phyloP scores from a whole-genome alignment of 2,329 filamentous ascomycete genomes.

The Arthrobotrys pseudoclavata region DNA sequence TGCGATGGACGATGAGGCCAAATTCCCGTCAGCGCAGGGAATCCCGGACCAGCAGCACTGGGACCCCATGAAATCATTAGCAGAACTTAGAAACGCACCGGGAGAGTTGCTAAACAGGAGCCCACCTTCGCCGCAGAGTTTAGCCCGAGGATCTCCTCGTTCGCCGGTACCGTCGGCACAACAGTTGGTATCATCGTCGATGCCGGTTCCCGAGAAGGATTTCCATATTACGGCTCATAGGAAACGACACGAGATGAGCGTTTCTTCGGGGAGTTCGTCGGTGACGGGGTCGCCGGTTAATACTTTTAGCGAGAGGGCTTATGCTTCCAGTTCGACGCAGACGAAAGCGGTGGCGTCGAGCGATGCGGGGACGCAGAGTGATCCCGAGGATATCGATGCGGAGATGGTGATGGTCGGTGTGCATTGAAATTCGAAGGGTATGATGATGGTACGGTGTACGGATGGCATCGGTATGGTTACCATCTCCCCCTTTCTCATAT shows the following conservation, averaged over 20 bases:
- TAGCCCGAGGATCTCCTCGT: conserved; percentile 61
- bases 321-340: conserved; percentile 47
- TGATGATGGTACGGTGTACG: not conserved
- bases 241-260: conserved; percentile 32
- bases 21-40: conserved; percentile 62
- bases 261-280: conserved; percentile 25
- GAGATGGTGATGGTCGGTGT: conserved; percentile 19
- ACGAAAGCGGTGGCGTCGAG: conserved; percentile 34
- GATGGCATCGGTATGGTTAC: not conserved
- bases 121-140: conserved; percentile 62
- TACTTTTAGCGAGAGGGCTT: conserved; percentile 28
- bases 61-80: conserved; percentile 60
- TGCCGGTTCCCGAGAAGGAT: conserved; percentile 61
- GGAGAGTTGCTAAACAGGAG: conserved; percentile 58
- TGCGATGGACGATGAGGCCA: conserved; percentile 61
- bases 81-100: conserved; percentile 58
- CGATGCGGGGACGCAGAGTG: conserved; percentile 56
- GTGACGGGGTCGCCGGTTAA: conserved; percentile 16
- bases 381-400: conserved; percentile 51
- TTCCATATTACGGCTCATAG: conserved; percentile 60
- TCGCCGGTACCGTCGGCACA: conserved; percentile 60
- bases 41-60: conserved; percentile 63
- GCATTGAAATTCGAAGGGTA: not conserved
- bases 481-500: not conserved
- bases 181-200: conserved; percentile 61